Evolutionary conservation across 805 yeast species (phyloP).

Genomic region (Komagataella ulmi): DNA sequence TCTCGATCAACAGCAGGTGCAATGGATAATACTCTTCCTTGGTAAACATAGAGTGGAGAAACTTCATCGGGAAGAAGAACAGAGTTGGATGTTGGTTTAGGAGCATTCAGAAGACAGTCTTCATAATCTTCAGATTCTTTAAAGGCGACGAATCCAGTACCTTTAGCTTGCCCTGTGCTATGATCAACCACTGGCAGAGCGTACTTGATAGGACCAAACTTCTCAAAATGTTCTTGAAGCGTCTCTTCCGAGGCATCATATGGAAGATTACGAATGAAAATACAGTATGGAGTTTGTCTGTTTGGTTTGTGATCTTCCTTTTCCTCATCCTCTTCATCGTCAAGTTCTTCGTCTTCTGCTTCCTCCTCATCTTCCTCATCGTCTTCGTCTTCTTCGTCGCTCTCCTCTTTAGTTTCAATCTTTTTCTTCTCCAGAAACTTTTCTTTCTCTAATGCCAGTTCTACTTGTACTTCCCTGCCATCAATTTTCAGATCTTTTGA

Average conservation of each 20-base stretch:
- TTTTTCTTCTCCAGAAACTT: conserved; percentile 59
- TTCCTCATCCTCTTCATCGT: conserved; percentile 21
- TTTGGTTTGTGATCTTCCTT: conserved; percentile 27
- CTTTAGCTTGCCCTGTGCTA: conserved; percentile 76
- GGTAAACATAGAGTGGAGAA: conserved; percentile 76
- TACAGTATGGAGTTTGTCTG: conserved; percentile 54
- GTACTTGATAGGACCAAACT: conserved; percentile 80
- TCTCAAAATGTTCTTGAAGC: conserved; percentile 61
- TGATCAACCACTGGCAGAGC: conserved; percentile 89
- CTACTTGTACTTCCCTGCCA: conserved; percentile 89
- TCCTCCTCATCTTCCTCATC: conserved; percentile 23
- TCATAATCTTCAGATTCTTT: conserved; percentile 43
- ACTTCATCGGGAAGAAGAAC: conserved; percentile 87
- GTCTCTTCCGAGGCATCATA: conserved; percentile 83
- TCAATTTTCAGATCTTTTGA: conserved; percentile 65
- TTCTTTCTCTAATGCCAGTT: conserved; percentile 79
- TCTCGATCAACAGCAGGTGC: conserved; percentile 79
- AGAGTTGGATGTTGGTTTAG: conserved; percentile 45
- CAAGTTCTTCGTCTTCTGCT: conserved; percentile 21
- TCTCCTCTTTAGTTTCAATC: conserved; percentile 26
- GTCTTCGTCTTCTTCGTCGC: conserved; percentile 23
- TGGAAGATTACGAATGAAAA: conserved; percentile 88
- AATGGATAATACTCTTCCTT: conserved; percentile 81
- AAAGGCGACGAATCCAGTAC: conserved; percentile 93
- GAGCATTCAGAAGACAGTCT: conserved; percentile 67